Conservation (phyloP, 228 moss, liverwort and hornwort genomes). For the Sphagnum magellanicum region DNA sequence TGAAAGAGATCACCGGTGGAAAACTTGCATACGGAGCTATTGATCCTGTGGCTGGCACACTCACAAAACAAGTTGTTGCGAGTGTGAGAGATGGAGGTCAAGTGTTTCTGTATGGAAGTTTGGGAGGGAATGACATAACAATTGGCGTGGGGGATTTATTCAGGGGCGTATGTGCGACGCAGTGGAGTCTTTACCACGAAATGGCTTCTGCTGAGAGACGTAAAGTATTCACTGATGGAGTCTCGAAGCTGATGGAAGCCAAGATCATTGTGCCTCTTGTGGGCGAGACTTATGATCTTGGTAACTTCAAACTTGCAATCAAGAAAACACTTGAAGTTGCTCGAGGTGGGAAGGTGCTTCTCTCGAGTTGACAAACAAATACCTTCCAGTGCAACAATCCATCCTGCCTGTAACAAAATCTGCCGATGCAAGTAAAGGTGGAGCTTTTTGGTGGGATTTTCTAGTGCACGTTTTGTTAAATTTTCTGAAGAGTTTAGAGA, state of each 20-base stretch:
- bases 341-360: conserved; percentile 10
- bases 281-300: conserved; percentile 4
- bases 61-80: conserved; percentile 4
- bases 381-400: too few relatives aligned
- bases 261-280: conserved; percentile 6
- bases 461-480: too few relatives aligned
- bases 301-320: conserved; percentile 3
- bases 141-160: neutral
- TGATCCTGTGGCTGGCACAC: neutral
- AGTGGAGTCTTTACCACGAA: neutral
- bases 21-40: conserved; percentile 10
- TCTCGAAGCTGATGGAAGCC: conserved; percentile 7
- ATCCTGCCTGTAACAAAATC: too few relatives aligned
- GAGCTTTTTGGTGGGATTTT: too few relatives aligned
- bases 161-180: neutral
- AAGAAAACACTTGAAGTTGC: neutral
- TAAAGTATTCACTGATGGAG: neutral
- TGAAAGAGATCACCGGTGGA: conserved; percentile 20
- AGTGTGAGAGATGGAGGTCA: conserved; percentile 19
- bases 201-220: neutral
- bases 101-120: conserved; percentile 22
- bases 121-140: conserved; percentile 9
- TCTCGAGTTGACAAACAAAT: neutral
- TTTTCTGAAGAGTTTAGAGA: too few relatives aligned
- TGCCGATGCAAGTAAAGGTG: too few relatives aligned